Base-by-base conservation (phyloP, 2,329 filamentous ascomycete genomes). In the Cercospora sesami region DNA sequence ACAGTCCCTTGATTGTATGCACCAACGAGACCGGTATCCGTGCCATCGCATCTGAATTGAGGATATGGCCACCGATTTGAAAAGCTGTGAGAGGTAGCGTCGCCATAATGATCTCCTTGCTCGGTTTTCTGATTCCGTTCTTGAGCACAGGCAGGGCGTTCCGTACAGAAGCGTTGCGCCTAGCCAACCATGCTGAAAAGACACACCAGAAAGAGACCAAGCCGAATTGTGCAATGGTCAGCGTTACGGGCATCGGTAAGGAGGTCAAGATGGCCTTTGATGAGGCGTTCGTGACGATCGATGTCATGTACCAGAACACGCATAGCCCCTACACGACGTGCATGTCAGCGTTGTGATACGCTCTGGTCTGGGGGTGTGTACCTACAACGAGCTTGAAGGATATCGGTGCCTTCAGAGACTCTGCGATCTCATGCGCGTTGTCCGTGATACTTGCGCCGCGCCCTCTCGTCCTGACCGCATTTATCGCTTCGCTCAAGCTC, bases 1-100 rank as follows among this genome's bases (percentile, higher is more conserved):
- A 98, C 28, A 99, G 87, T 7, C 95, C 95, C 82, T 99, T 99
- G 81, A 99, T 98, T 0, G 95, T 99, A 80, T 99, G 95, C 3
- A 99, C 95, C 39, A 99, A 86, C 6, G 95, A 98, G 1, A 99
- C 95, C 0, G 95, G 94, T 64, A 99, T 98, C 78, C 93, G 92
- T 61, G 93, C 91, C 33, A 94, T 99, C 30, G 95, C 94, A 72
- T 93, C 95, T 5, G 94, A 96, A 79, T 92, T 97, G 55, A 98
- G 84, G 48, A 99, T 91, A 80, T 99, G 95, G 5, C 95, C 95
- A 39, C 90, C 91, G 62, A 99, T 92, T 80, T 97, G 94, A 79
- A 99, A 99, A 30, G 91, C 86, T 1, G 95, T 94, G 36, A 99
- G 84, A 18, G 95, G 95, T n/a, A 98, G 84, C 0, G 94, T 97